Evolutionary conservation across 352 stramenopile genomes (phyloP), one percentile per base, ranked within the genome.

Genomic region (Globisporangium acanthophoron): DNA sequence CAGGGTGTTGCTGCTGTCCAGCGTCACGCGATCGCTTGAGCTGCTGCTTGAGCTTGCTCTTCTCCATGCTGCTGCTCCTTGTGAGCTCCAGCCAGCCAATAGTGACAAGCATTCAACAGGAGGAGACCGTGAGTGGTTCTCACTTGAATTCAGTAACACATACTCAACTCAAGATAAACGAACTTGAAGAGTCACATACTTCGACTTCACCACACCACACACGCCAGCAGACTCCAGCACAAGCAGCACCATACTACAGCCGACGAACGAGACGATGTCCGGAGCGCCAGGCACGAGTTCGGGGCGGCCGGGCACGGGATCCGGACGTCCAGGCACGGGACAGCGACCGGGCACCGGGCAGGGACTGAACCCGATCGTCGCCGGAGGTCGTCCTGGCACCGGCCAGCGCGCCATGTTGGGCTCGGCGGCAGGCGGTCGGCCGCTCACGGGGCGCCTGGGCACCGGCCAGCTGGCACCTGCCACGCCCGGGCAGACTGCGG

Each of bases 401-500:
- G 74, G 74, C 3, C 78, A 88, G 62, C 78, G 74, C 46, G 63
- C 49, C 16, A 64, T 74, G 56, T 55, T 87, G 1, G 70, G 61
- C 5, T 87, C 77, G 12, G 74, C 80, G 5, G 75, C 77, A 9
- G 71, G 69, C 11, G 72, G 78, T 24, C 65, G 78, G 0, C 78
- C 78, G 15, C 59, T 89, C 11, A 88, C 78, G 2, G 79, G 76
- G 8, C 69, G 77, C 20, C 60, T 91, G 3, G 75, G 75, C 39
- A 91, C 74, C 1, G 74, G 72, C 0, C 77, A 85, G 49, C 73
- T 78, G 37, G 65, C 71, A 18, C 77, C 80, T n/a, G 69, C 78
- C 0, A 89, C 80, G 27, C 79, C 80, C 9, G 80, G 80, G 3
- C 78, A 88, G 53, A 88, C 74, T 0, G 81, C 81, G 4, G 81